Conservation (phyloP, 371 early-diverging fungal genomes). For the Globomyces sp. region DNA sequence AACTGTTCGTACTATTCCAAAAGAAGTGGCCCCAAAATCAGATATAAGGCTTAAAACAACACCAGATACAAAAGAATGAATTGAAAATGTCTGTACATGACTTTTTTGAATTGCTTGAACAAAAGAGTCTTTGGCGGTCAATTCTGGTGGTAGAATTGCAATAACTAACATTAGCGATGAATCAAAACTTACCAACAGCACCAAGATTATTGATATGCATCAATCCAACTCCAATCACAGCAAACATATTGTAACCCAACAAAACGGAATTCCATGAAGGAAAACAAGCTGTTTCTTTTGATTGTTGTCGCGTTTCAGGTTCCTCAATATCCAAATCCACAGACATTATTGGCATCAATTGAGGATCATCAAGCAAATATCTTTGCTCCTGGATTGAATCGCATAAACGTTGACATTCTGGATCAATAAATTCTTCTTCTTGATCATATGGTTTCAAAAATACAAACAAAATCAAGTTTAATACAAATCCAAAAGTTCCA, state of each 20-base stretch:
- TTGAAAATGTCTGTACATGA: constrained; percentile 24
- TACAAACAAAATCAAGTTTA: constrained; percentile 3
- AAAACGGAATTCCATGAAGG: constrained; percentile 19
- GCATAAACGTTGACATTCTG: background rate
- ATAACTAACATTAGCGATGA: constrained; percentile 1
- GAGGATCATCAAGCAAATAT: background rate
- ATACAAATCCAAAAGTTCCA: background rate
- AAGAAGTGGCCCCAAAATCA: constrained; percentile 8
- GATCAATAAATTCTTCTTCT: background rate
- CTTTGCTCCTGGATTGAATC: no score
- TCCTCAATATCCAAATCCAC: constrained; percentile 3
- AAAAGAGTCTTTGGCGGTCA: constrained; percentile 10
- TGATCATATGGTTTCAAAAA: constrained; percentile 1
- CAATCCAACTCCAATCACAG: constrained; percentile 23
- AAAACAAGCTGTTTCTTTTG: constrained; percentile 15
- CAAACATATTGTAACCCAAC: constrained; percentile 13
- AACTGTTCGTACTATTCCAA: background rate
- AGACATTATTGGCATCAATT: background rate
- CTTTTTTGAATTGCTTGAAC: constrained; percentile 25
- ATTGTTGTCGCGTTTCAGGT: constrained; percentile 13
- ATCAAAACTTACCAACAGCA: constrained; percentile 12
- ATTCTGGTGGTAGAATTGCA: constrained; percentile 16
- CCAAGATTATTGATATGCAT: constrained; percentile 30
- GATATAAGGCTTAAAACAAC: constrained; percentile 15
- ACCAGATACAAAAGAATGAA: constrained; percentile 19